Base-by-base conservation (phyloP, 2,329 filamentous ascomycete species). In the Alternaria angustiovoidea region DNA sequence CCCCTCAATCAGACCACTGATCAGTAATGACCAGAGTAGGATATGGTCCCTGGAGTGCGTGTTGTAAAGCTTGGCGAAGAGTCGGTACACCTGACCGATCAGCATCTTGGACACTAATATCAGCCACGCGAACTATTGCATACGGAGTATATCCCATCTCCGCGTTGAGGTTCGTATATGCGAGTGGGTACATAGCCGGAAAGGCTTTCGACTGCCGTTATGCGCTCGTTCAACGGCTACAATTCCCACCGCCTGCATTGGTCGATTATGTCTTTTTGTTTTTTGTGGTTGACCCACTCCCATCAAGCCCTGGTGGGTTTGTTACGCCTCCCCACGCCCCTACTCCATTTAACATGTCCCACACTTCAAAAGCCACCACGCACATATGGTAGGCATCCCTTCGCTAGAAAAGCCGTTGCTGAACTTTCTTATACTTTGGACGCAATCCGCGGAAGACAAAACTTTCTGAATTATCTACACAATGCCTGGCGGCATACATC, bases 401-500 rank as follows among this genome's bases (percentile, higher is more conserved):
- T 58, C 56, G 57, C 51, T 54, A 41, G 12, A 24, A 54, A 18
- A 49, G 22, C 54, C 30, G 32, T 48, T 30, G 48, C 46, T 54
- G 16, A 41, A n/a, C 16, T 43, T 6, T 43, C 20, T 24, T 54
- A n/a, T 30, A 54, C 14, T 28, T n/a, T 24, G 24, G 22, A 32
- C 36, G 8, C 46, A 18, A 26, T 26, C 30, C 32, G 34, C 44
- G 28, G 14, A 30, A 41, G 32, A 55, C 24, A 34, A 30, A 28
- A 39, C 41, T 44, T 20, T 54, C 26, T 32, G 42, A 51, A 22
- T 46, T 18, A 46, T 53, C 12, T 16, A 24, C 66, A 67, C 26
- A 6, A 75, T 76, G 74, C 71, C 72, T 41, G 74, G 74, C 18
- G 72, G 72, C 12, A 64, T 76, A 14, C 63, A 74, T 44, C 61